phyloP scores from a whole-genome alignment of 2,329 filamentous ascomycete genomes.

The Blumeria graminis region DNA sequence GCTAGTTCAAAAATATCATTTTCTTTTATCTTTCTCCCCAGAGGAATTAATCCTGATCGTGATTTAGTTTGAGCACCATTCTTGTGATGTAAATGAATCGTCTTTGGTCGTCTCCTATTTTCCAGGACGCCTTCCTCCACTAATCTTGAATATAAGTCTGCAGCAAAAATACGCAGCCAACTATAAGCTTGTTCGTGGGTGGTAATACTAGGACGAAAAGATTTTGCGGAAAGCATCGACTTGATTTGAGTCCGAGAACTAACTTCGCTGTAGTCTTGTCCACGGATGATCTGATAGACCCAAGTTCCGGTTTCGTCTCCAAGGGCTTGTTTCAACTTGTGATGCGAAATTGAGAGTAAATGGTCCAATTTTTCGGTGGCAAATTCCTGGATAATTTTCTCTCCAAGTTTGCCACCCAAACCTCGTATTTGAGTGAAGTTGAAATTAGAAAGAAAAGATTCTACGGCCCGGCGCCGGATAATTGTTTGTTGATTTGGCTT shows the following conservation, averaged over 20 bases:
- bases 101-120: constrained; percentile 65
- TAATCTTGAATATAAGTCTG: constrained; percentile 73
- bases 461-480: constrained; percentile 63
- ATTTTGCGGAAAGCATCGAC: constrained; percentile 91
- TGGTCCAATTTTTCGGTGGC: constrained; percentile 59
- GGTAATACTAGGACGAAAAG: constrained; percentile 67
- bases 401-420: constrained; percentile 82
- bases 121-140: constrained; percentile 80
- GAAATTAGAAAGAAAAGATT: constrained; percentile 54
- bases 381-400: constrained; percentile 61
- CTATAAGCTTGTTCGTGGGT: constrained; percentile 51
- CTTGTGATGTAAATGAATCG: constrained; percentile 63
- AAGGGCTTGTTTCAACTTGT: constrained; percentile 53
- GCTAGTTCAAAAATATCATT: constrained; percentile 48
- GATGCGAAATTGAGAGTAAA: constrained; percentile 44
- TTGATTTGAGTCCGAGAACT: constrained; percentile 85
- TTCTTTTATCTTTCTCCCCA: constrained; percentile 51
- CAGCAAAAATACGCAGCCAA: constrained; percentile 79
- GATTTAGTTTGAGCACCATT: constrained; percentile 51
- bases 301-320: constrained; percentile 68
- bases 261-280: constrained; percentile 69
- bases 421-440: constrained; percentile 92
- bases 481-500: constrained; percentile 91
- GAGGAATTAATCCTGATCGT: constrained; percentile 51
- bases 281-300: constrained; percentile 67